Evolutionary conservation across 805 yeast species (phyloP).

Genomic region (Candida pseudoglaebosa): DNA sequence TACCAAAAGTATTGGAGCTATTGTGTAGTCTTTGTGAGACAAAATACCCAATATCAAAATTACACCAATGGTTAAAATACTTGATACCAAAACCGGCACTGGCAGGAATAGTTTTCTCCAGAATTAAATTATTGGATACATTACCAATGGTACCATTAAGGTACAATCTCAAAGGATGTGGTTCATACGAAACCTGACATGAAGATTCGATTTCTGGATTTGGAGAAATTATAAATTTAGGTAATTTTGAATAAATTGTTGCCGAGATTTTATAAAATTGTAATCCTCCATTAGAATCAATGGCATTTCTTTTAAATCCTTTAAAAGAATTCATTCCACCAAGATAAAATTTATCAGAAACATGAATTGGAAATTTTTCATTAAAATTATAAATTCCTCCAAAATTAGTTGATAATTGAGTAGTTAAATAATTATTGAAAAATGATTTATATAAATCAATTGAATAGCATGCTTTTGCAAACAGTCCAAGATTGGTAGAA

Average conservation of each 20-base stretch:
- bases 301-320: slow-evolving; percentile 63
- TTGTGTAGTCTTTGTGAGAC: slow-evolving; percentile 22
- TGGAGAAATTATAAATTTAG: slow-evolving; percentile 33
- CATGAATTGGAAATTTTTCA: slow-evolving; percentile 40
- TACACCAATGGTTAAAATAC: slow-evolving; percentile 38
- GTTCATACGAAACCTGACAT: slow-evolving; percentile 12
- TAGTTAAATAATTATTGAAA: slow-evolving; percentile 43
- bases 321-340: slow-evolving; percentile 77
- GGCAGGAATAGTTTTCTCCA: slow-evolving; percentile 18
- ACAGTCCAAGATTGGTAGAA: slow-evolving; percentile 16
- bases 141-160: slow-evolving; percentile 66
- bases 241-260: slow-evolving; percentile 58
- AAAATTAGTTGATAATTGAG: slow-evolving; percentile 45
- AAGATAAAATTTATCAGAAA: slow-evolving; percentile 75
- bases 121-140: slow-evolving; percentile 28
- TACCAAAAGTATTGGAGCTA: slow-evolving; percentile 18
- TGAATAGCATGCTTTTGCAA: slow-evolving; percentile 32
- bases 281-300: slow-evolving; percentile 76
- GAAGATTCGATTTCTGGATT: not conserved
- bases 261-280: slow-evolving; percentile 53
- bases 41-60: slow-evolving; percentile 39
- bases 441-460: slow-evolving; percentile 37
- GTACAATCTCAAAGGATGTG: slow-evolving; percentile 48
- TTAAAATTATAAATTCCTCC: slow-evolving; percentile 51
- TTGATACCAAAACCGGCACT: slow-evolving; percentile 35